Base-by-base conservation (phyloP, 2,329 filamentous ascomycete species). In the Aureobasidium vineae region DNA sequence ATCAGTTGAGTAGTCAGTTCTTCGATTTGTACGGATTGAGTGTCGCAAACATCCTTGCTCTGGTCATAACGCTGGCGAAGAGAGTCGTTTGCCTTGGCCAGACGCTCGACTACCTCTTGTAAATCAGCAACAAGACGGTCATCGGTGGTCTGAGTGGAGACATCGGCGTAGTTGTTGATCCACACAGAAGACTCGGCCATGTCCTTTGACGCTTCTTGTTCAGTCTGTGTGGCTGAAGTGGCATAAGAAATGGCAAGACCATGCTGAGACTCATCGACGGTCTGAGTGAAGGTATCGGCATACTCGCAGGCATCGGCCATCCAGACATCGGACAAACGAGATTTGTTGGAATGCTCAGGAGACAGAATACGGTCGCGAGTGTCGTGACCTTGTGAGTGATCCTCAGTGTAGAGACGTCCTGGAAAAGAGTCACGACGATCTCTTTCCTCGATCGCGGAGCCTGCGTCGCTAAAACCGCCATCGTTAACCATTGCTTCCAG, bases 31-130 rank as follows among this genome's bases (percentile, higher is more conserved):
- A 67, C 66, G 19, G 70, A 69, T 52, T 73, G 71, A 19, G 70
- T 63, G 28, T 75, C 72, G 66, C 77, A 73, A 33, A 76, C 65
- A 41, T 74, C 66, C 53, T 73, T 70, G 53, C 75, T 70, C 65
- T 78, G 76, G 11, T 71, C 70, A 57, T 74, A 73, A 41, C 76
- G 73, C 38, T 72, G 65, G 19, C 73, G 71, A 13, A 78, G 71
- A 54, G 76, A 71, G 15, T 71, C 68, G 36, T 75, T 71, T 5
- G 74, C 74, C 21, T 68, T 69, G 33, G 70, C 72, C 11, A 77
- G 68, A 28, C 70, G 69, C 23, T 72, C 69, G 38, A 77, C 70
- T 8, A 76, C 68, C 10, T 71, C 69, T 59, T 75, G 74, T 41
- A 73, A 71, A 45, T 75, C 71, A 5, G 69, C 50, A n/a, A 75